Evolutionary conservation across 2,329 filamentous ascomycete genomes (phyloP), one percentile per base, ranked within the genome.

Genomic region (Apiospora kogelbergensis): DNA sequence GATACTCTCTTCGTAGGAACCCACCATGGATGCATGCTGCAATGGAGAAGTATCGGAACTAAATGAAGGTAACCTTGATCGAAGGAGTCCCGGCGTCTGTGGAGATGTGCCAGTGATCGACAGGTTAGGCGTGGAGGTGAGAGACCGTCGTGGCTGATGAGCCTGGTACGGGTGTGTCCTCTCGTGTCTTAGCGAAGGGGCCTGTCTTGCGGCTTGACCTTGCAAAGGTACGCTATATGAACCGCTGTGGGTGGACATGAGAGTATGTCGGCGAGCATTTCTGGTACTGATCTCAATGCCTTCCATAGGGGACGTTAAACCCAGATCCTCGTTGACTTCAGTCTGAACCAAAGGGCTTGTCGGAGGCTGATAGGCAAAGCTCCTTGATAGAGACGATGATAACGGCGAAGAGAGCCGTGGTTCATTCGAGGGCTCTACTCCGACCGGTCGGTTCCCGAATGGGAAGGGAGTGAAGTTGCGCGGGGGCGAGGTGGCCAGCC

Each of bases 1-100:
- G 70, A 99, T 98, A 37, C 94, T 98, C 81, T 99, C 96, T 80
- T 99, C 96, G 74, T 98, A 99, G 1, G 95, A 98, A 2, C 96
- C 96, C 2, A 98, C 95, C 92, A 99, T 97, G 3, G 95, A 95
- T 10, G 95, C 95, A 80, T 97, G 94, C 68, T 95, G 93, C 37
- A 96, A 83, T 4, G 93, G 91, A 2, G 93, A 94, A 2, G 85
- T 82, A 63, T 97, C 95, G 0, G 91, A 90, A 20, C 88, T 86
- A 63, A 93, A 84, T 0, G 95, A 98, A 0, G 91, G 90, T 10
- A 88, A 84, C 57, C 94, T 86, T 2, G 89, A 83, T 3, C 86
- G 84, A 10, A 86, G 75, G 60, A 85, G 80, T 0, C 81, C 80
- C 1, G 87, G 84, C 6, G 85, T 85, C 66, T 87, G 84, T 20